phyloP scores from a whole-genome alignment of 1,139 yeast species.

The Saccharomyces hybrid region DNA sequence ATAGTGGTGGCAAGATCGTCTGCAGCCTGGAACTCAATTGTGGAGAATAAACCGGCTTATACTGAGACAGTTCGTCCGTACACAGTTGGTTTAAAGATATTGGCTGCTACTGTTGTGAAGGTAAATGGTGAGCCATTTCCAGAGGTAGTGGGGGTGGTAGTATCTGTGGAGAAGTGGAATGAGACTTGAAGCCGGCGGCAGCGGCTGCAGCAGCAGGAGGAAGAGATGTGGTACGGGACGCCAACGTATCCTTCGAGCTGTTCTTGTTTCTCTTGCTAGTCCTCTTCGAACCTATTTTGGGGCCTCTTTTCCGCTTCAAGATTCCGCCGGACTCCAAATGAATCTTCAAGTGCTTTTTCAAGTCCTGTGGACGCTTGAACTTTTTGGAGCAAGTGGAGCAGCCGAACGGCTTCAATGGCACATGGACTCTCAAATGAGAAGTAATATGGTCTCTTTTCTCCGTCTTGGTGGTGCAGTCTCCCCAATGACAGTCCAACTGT shows the following conservation, averaged over 20 bases:
- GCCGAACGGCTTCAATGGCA: constrained; percentile 82
- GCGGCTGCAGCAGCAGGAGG: not conserved
- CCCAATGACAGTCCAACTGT: constrained; percentile 80
- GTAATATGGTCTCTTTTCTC: constrained; percentile 94
- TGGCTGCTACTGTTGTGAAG: constrained; percentile 12
- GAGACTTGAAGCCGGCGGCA: not conserved
- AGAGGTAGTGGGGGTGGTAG: not conserved
- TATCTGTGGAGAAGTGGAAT: not conserved
- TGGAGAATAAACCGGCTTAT: constrained; percentile 21
- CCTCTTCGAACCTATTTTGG: constrained; percentile 23
- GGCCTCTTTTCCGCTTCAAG: constrained; percentile 26
- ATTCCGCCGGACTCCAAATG: constrained; percentile 37
- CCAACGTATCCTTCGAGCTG: not conserved
- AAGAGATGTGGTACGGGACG: not conserved
- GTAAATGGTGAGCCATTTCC: not conserved
- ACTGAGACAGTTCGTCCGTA: constrained; percentile 17
- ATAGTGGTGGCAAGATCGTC: constrained; percentile 15
- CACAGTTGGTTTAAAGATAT: constrained; percentile 19
- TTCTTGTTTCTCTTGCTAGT: constrained; percentile 7
- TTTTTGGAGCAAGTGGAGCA: constrained; percentile 73
- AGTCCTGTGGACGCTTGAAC: constrained; percentile 93
- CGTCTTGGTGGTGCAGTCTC: constrained; percentile 64
- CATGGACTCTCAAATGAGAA: constrained; percentile 88
- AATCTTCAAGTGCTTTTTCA: constrained; percentile 83
- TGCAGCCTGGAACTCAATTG: constrained; percentile 18